Base-by-base conservation (phyloP, 2,329 filamentous ascomycete species). In the Raffaelea deltoideospora region DNA sequence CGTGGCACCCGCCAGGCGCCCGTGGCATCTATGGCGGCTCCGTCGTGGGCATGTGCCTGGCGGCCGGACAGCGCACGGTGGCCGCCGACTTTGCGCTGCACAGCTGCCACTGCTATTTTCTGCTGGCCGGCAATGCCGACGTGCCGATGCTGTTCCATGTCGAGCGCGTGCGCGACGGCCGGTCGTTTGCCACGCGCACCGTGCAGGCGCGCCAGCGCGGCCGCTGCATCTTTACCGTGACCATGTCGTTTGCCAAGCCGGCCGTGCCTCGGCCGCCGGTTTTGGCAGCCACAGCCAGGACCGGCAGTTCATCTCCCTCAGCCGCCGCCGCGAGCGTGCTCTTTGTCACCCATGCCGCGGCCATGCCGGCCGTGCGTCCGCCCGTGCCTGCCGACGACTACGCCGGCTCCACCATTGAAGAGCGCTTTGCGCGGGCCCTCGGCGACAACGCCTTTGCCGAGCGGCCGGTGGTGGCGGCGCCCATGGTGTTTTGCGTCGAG, bases 71-170 rank as follows among this genome's bases (percentile, higher is more conserved):
- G 57, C 74, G 76, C 52, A 98, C 90, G 9, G 83, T 98, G 3
- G 79, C 80, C 0, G 56, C 65, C 20, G 67, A 82, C 53, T 95
- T 94, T 58, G 72, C 77, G 41, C 76, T 90, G 34, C 90, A 98
- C 65, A 88, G 80, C 53, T 95, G 93, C 81, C 90, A 98, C 69
- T 96, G 90, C 71, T 98, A 96, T 65, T 98, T 98, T 57, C 77
- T 98, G 24, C 76, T 96, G 2, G 87, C 88, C 5, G 90, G 90
- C 21, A 82, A 88, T 51, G 69, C 75, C 11, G 74, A 80, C 41
- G 79, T 90, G 15, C 88, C 90, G 23, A 81, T 96, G 46, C 69
- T 95, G 43, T 96, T 94, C 63, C 84, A 95, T 53, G 90, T 98
- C 33, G 90, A 96, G 63, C 74, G 83, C 36, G 85, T 98, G 33